Conservation (phyloP, 1,284 basidiomycete species). For the Coriolopsis trogii region DNA sequence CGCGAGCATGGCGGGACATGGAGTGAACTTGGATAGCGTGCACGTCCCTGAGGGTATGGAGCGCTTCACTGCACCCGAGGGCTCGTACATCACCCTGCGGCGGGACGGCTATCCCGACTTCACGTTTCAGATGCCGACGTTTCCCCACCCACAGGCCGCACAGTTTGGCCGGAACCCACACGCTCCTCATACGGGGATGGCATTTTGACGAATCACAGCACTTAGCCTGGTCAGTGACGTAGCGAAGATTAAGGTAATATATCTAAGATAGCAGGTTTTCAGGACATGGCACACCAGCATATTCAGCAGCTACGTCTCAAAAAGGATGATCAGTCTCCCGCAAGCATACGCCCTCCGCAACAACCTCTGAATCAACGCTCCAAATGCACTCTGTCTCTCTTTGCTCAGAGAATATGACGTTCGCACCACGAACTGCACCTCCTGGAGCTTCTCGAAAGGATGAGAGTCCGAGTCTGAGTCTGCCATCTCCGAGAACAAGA, state of each 20-base stretch:
- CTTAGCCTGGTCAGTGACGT: too few relatives aligned
- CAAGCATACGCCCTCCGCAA: too few relatives aligned
- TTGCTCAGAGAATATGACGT: too few relatives aligned
- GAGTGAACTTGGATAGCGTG: background rate
- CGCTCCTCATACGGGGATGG: too few relatives aligned
- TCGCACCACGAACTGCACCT: background rate
- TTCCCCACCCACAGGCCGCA: background rate
- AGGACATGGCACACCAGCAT: too few relatives aligned
- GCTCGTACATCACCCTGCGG: background rate
- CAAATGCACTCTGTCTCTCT: too few relatives aligned
- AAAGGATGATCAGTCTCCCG: too few relatives aligned
- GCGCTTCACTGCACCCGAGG: background rate
- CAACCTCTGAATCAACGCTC: too few relatives aligned
- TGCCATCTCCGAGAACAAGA: background rate
- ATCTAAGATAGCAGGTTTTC: too few relatives aligned
- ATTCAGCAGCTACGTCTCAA: too few relatives aligned
- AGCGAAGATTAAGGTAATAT: too few relatives aligned
- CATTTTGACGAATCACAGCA: too few relatives aligned
- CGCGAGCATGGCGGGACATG: background rate
- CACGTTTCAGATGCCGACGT: background rate
- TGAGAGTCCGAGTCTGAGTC: background rate
- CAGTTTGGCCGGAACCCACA: background rate
- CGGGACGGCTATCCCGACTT: background rate
- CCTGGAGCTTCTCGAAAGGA: background rate
- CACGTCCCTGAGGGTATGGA: background rate